Conservation (phyloP, 208 protist species). For the Acanthamoeba healyi region DNA sequence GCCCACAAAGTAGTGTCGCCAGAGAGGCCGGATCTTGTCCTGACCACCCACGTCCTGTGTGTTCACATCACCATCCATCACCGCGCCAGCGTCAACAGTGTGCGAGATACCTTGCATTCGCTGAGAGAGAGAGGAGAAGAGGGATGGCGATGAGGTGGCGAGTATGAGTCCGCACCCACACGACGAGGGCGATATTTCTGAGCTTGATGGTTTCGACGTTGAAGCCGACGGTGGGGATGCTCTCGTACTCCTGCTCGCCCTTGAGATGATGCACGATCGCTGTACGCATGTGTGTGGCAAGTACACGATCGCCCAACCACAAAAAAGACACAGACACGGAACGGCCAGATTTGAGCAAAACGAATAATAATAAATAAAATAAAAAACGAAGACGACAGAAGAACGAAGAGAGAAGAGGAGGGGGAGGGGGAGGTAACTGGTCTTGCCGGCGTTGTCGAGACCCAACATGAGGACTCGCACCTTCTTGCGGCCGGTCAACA, state of each 20-base stretch:
- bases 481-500: constrained; percentile 88
- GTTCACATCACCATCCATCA: not conserved
- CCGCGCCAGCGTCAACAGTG: not conserved
- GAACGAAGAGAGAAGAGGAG: not conserved
- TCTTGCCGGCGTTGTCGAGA: constrained; percentile 98
- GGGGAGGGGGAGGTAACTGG: constrained; percentile 79
- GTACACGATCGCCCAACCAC: constrained; percentile 84
- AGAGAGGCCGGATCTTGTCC: constrained; percentile 97
- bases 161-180: constrained; percentile 90
- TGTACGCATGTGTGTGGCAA: constrained; percentile 93
- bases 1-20: constrained; percentile 98
- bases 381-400: constrained; percentile 5
- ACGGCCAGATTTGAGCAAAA: not conserved
- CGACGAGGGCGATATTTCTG: constrained; percentile 96
- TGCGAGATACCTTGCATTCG: no score
- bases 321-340: no score
- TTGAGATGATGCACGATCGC: constrained; percentile 98
- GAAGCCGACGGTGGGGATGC: constrained; percentile 98
- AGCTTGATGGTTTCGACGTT: constrained; percentile 98
- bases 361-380: not conserved
- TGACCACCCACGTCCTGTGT: constrained; percentile 92
- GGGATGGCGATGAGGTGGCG: not conserved
- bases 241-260: constrained; percentile 92
- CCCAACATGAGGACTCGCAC: constrained; percentile 96
- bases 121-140: no score